Conservation (phyloP, 306 rosid genomes). For the Arachis stenosperma region DNA sequence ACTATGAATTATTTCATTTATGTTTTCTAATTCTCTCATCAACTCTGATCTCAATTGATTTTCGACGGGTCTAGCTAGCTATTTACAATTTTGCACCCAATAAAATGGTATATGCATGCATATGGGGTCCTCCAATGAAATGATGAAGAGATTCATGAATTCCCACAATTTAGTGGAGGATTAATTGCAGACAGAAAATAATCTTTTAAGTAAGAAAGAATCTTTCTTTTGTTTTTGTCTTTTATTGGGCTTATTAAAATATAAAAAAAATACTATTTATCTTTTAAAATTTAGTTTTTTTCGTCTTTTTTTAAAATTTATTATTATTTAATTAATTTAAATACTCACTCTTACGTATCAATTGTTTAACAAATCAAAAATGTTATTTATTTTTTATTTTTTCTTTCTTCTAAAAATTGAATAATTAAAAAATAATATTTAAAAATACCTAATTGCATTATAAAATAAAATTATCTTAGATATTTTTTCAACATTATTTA, state of each 20-base stretch:
- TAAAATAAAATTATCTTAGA: background rate
- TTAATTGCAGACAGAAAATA: constrained; percentile 49
- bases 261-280: no score
- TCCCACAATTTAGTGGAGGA: constrained; percentile 62
- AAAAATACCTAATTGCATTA: no score
- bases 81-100: constrained; percentile 62
- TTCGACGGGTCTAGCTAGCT: constrained; percentile 38
- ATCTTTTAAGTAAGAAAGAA: constrained; percentile 36
- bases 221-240: constrained; percentile 28
- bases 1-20: constrained; percentile 26
- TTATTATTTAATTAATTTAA: no score
- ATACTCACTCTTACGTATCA: no score
- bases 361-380: no score
- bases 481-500: constrained; percentile 9
- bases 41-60: constrained; percentile 39
- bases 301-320: no score
- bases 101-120: constrained; percentile 53
- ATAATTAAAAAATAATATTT: no score
- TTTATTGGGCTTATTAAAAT: constrained; percentile 28
- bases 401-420: no score
- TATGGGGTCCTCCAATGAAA: constrained; percentile 66
- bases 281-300: no score
- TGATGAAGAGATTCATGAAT: constrained; percentile 39
- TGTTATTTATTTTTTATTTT: no score
- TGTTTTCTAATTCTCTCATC: constrained; percentile 43